Conservation (phyloP, 768 basidiomycete genomes). For the Cystobasidium tubakii region DNA sequence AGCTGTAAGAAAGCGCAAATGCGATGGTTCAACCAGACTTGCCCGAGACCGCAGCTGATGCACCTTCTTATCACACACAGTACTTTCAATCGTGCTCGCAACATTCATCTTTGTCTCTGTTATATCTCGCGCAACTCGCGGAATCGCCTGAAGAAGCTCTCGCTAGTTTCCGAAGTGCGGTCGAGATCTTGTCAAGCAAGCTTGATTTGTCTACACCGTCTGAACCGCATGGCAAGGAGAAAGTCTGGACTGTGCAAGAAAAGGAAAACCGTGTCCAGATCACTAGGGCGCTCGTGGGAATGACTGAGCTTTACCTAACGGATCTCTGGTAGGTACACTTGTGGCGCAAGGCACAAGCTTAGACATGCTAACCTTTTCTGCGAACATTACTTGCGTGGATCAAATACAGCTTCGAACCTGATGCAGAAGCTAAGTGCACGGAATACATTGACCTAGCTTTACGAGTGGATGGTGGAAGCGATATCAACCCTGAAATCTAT, state of each 20-base stretch:
- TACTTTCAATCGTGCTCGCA: neutral
- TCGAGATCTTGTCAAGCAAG: constrained; percentile 41
- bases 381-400: neutral
- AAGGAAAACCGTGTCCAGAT: constrained; percentile 41
- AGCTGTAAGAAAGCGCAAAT: constrained; percentile 38
- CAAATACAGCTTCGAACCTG: constrained; percentile 40
- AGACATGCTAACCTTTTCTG: too few species aligned
- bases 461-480: constrained; percentile 38
- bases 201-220: constrained; percentile 12
- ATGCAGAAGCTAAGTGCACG: constrained; percentile 45
- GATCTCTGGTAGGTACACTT: constrained; percentile 44
- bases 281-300: constrained; percentile 44
- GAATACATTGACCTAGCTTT: constrained; percentile 43
- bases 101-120: constrained; percentile 43
- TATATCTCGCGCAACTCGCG: constrained; percentile 47
- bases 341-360: neutral
- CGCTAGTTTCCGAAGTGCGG: constrained; percentile 39
- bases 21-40: neutral
- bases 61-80: neutral
- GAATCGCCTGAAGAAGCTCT: constrained; percentile 44
- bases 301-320: constrained; percentile 48
- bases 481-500: constrained; percentile 45
- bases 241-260: constrained; percentile 42
- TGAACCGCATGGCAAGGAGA: constrained; percentile 38
- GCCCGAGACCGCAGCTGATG: neutral